Conservation (phyloP, 495 filamentous ascomycete species). For the Aspergillus avenaceus region DNA sequence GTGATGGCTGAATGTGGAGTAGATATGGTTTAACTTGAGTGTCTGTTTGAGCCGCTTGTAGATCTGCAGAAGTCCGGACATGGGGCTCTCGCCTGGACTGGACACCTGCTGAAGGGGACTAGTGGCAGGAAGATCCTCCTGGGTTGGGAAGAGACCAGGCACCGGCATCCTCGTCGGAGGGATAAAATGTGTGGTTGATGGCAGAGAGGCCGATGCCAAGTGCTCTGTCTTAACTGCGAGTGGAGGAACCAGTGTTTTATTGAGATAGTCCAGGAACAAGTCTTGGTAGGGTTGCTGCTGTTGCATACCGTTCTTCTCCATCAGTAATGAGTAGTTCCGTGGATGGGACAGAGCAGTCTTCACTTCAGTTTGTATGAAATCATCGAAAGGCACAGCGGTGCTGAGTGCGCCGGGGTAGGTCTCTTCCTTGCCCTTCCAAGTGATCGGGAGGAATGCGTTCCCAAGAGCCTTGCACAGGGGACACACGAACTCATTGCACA, state of each 20-base stretch:
- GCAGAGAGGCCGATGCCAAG: slow-evolving; percentile 28
- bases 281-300: slow-evolving; percentile 46
- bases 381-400: slow-evolving; percentile 54
- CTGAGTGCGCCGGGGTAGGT: slow-evolving; percentile 65
- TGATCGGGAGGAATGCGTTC: slow-evolving; percentile 91
- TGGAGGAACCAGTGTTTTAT: slow-evolving; percentile 54
- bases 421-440: slow-evolving; percentile 91
- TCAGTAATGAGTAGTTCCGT: slow-evolving; percentile 34
- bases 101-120: slow-evolving; percentile 33
- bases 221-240: slow-evolving; percentile 56
- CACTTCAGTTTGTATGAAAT: slow-evolving; percentile 42
- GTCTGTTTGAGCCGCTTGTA: slow-evolving; percentile 80
- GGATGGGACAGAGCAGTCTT: slow-evolving; percentile 29
- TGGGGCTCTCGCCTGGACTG: slow-evolving; percentile 36
- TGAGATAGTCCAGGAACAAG: slow-evolving; percentile 61
- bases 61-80: slow-evolving; percentile 71
- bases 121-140: slow-evolving; percentile 29
- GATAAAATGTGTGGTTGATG: slow-evolving; percentile 26
- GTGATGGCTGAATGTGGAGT: slow-evolving; percentile 42
- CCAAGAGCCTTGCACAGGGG: slow-evolving; percentile 97
- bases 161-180: slow-evolving; percentile 37
- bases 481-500: slow-evolving; percentile 85
- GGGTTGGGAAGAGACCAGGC: slow-evolving; percentile 41
- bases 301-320: slow-evolving; percentile 36
- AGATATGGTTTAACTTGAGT: slow-evolving; percentile 65